Evolutionary conservation across 176 grass and related monocot species (phyloP).

Genomic region (Rhipidocladum racemiflorum): DNA sequence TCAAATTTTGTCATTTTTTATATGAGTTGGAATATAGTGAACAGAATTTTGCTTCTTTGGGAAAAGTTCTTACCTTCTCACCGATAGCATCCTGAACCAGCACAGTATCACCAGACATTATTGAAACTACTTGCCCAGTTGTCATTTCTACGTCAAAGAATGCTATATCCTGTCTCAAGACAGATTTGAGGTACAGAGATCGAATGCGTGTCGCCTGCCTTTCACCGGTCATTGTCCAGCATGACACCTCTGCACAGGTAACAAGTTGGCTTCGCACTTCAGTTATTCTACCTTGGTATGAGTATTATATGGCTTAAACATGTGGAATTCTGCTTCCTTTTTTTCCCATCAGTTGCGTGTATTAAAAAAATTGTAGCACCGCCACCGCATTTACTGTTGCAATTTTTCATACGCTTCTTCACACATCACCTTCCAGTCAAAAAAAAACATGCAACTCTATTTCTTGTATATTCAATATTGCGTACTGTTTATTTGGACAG

Average conservation of each 20-base stretch:
- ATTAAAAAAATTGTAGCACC: not conserved
- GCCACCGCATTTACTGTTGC: not conserved
- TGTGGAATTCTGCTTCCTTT: not conserved
- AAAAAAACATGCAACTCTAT: not conserved
- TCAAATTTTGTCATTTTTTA: conserved; percentile 1
- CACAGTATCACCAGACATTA: conserved; percentile 66
- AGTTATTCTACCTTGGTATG: not conserved
- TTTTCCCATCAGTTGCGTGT: not conserved
- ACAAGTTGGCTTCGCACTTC: not conserved
- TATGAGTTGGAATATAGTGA: not conserved
- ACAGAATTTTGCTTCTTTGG: not conserved
- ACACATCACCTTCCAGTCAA: not conserved
- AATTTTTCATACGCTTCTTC: not conserved
- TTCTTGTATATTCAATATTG: not conserved
- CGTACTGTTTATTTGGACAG: not conserved
- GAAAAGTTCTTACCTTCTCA: conserved; percentile 54
- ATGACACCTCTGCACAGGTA: conserved; percentile 59
- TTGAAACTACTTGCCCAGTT: conserved; percentile 47
- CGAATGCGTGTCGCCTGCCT: conserved; percentile 64
- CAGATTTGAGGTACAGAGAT: conserved; percentile 67
- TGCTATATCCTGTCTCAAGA: conserved; percentile 71
- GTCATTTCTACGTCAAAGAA: conserved; percentile 79
- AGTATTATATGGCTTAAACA: not conserved
- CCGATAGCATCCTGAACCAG: conserved; percentile 72
- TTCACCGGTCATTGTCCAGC: conserved; percentile 79